phyloP scores from a whole-genome alignment of 257 asterid species.

The Nicotiana noctiflora region DNA sequence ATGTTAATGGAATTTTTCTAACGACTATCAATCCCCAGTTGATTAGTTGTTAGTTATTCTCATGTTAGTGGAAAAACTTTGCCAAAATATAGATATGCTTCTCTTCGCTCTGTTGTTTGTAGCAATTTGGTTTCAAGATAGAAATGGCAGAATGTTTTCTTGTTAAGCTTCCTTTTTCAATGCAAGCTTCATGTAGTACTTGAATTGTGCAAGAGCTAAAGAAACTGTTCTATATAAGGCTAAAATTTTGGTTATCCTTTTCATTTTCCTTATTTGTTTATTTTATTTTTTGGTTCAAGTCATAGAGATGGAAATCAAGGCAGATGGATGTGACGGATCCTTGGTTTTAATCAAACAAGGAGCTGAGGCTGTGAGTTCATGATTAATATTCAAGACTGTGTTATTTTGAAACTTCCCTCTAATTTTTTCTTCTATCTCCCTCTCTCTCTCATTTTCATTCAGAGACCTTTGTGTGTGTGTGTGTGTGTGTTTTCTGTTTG shows the following conservation, averaged over 20 bases:
- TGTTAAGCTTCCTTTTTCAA: background rate
- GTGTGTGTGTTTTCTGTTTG: background rate
- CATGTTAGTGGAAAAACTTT: background rate
- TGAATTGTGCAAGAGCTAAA: background rate
- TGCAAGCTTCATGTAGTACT: background rate
- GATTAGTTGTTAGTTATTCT: background rate
- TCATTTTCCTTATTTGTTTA: background rate
- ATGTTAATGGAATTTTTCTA: background rate
- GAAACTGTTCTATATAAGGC: background rate
- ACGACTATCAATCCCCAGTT: background rate
- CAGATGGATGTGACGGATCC: slow-evolving; percentile 39
- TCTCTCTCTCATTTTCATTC: background rate
- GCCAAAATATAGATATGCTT: background rate
- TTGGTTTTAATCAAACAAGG: slow-evolving; percentile 70
- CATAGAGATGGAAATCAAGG: slow-evolving; percentile 34
- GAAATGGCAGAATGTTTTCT: no score
- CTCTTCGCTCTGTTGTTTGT: background rate
- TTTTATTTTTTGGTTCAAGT: background rate
- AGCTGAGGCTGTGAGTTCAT: slow-evolving; percentile 83
- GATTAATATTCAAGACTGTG: background rate
- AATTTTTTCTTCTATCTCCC: background rate
- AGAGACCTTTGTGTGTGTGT: background rate
- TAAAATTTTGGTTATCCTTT: background rate
- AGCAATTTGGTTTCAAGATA: background rate
- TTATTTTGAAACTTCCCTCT: background rate